Evolutionary conservation across 331 rosid species (phyloP), one percentile per base, ranked within the genome.

Genomic region (Malus hybrid): DNA sequence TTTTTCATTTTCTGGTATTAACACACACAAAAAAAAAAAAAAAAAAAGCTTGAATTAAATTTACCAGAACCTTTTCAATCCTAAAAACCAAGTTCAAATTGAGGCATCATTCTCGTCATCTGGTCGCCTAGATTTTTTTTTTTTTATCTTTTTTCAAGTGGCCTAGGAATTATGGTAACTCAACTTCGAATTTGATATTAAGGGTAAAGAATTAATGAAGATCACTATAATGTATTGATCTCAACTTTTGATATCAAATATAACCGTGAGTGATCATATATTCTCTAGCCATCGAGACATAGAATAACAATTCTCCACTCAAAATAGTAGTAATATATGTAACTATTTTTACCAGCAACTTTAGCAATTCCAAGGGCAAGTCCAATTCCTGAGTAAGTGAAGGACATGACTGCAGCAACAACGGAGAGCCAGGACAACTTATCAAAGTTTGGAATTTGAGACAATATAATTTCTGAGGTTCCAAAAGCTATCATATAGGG

Each of bases 341-440:
- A 36, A 36, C 11, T 36, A 39, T 32, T 20, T 8, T 24, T 57
- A 87, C 97, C 93, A 67, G 80, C 56, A 65, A 82, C 88, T 83
- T 86, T 83, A 42, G 67, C 85, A 75, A 91, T 11, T 10, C 93
- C 93, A 12, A 91, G 90, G 39, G 86, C 93, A 2, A 91, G 91
- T 22, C 97, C 97, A 71, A 89, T 89, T 3, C 71, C 70, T 15
- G 97, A 91, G 82, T 91, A 91, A 54, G 89, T 83, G 73, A 91
- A 89, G 33, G 97, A 89, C 97, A 91, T 91, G 24, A 83, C 82
- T 75, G 94, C 87, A 34, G 97, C 94, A 9, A 89, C 61, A 78
- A 77, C 20, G 76, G 94, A 91, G 39, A 91, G 89, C 97, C 97
- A 87, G 88, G 86, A 87, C 32, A 91, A 55, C 42, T 89, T 79